Conservation (phyloP, 768 basidiomycete genomes). For the Russula brevipes region DNA sequence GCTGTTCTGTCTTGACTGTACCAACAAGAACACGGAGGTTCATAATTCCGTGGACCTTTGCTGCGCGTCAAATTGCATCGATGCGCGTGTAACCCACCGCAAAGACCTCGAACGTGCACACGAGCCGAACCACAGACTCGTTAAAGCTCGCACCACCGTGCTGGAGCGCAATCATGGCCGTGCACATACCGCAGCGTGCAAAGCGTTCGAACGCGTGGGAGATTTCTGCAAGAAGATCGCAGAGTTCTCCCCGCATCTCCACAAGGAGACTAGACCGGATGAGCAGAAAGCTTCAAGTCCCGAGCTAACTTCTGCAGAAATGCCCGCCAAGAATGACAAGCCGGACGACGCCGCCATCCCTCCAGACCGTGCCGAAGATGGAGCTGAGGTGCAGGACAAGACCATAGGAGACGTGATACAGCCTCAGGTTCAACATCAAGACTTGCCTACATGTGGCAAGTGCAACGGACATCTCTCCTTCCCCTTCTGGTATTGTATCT, state of each 20-base stretch:
- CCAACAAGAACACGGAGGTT: conserved; percentile 7
- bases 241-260: background rate
- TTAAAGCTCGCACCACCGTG: conserved; percentile 29
- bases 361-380: background rate
- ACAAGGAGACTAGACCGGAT: background rate
- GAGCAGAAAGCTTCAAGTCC: too few species aligned
- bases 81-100: conserved; percentile 17
- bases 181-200: background rate
- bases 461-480: conserved; percentile 25
- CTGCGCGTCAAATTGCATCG: conserved; percentile 28
- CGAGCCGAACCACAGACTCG: conserved; percentile 31
- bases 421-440: background rate
- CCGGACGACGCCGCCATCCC: background rate
- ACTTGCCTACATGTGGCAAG: conserved; percentile 24
- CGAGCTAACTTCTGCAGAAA: background rate
- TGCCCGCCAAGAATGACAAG: background rate
- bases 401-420: too few species aligned
- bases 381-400: background rate
- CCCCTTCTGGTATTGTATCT: conserved; percentile 34
- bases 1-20: conserved; percentile 33
- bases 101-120: conserved; percentile 17
- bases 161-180: background rate
- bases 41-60: conserved; percentile 32
- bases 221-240: background rate
- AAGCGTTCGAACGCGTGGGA: conserved; percentile 4